Base-by-base conservation (phyloP, 345 rosid genomes). In the Acer negundo region DNA sequence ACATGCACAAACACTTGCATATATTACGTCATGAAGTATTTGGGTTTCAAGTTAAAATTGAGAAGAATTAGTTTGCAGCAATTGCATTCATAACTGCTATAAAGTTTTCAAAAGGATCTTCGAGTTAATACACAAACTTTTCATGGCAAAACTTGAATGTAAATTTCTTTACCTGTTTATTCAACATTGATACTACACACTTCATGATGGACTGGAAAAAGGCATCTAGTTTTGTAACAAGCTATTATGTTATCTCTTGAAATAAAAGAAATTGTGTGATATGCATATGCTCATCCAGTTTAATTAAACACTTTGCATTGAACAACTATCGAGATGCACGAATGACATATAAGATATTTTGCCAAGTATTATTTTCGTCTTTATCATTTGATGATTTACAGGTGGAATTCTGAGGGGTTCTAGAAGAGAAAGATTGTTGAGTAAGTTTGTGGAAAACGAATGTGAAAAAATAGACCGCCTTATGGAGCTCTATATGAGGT, bases 391-490 rank as follows among this genome's bases (percentile, higher is more conserved):
- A 6, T 70, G 67, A 78, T 23, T 75, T 77, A 47, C 83, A 96
- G 99, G 90, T 85, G 97, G 98, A 49, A 91, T 96, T 83, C 83
- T 89, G 72, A 88, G 99, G 86, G 99, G 98, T 58, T 85, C 97
- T 49, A 89, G 97, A 82, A 94, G 97, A 85, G 98, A 94, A 51
- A 91, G 99, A 75, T 79, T 94, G 82, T 83, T 96, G 67, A 87
- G 97, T 84, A 96, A 96, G 79, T 96, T 94, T 72, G 95, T 96
- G 62, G 99, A 96, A 85, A 96, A 83, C 74, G 99, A 96, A 75
- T 94, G 80, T 80, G 99, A 96, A 89, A 96, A 96, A 91, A 96
- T 96, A 80, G 99, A 93, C 82, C 94, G 97, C 51, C 95, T 96
- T 62, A 90, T 96, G 94, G 99, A 96, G 79, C 90, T 94, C 58